Percentiles rank a stretch among this genome's conserved stretches.
Evolutionary conservation across 1,139 yeast species (phyloP).

Genomic region (Diutina neorugosa): DNA sequence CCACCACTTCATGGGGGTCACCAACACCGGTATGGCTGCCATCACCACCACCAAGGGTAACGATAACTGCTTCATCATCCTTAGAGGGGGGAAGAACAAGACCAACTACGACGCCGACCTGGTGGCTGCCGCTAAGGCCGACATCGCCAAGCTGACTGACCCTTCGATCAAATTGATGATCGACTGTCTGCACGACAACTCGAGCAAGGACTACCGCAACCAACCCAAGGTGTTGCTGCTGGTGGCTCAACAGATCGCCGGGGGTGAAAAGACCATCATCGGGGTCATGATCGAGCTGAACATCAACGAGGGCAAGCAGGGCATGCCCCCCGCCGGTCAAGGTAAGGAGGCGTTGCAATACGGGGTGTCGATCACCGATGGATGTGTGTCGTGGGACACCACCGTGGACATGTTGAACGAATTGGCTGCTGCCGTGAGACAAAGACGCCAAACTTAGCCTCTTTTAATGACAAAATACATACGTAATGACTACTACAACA

Average conservation of each 20-base stretch:
- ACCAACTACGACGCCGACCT: conserved; percentile 82
- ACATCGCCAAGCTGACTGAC: conserved; percentile 22
- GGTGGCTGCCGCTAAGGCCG: conserved; percentile 61
- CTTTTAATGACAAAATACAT: background rate
- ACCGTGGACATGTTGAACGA: conserved; percentile 71
- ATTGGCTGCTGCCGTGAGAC: conserved; percentile 81
- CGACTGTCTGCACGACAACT: conserved; percentile 97
- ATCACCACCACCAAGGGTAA: conserved; percentile 94
- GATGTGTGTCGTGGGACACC: conserved; percentile 87
- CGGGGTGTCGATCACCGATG: conserved; percentile 96
- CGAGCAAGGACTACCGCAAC: conserved; percentile 84
- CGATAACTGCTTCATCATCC: conserved; percentile 75
- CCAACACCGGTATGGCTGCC: conserved; percentile 94
- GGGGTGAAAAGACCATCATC: conserved; percentile 67
- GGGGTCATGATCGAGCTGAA: conserved; percentile 97
- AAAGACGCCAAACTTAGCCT: conserved; percentile 14
- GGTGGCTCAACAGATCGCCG: conserved; percentile 72
- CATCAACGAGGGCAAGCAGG: conserved; percentile 86
- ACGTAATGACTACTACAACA: background rate
- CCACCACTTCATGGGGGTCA: conserved; percentile 94
- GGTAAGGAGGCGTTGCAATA: conserved; percentile 61
- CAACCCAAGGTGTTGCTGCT: conserved; percentile 78
- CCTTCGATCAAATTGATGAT: conserved; percentile 55
- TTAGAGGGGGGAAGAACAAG: conserved; percentile 92
- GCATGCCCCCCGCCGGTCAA: conserved; percentile 51